phyloP scores from a whole-genome alignment of 148 eudicot genomes.

The Heliamphora exappendiculata region DNA sequence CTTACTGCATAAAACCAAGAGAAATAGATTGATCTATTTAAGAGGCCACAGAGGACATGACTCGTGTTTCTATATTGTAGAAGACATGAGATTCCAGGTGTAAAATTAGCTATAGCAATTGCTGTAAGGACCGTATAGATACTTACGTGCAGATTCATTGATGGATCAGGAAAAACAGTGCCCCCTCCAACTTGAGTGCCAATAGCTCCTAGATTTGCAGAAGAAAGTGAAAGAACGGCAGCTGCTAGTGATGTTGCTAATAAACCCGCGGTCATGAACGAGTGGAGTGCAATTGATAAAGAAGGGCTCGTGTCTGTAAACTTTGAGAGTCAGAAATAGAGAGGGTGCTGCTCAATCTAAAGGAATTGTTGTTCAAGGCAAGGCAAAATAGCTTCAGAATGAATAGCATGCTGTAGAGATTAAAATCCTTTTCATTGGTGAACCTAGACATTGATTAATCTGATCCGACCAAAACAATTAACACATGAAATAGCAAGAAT shows the following conservation, averaged over 20 bases:
- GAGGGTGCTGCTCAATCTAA: background rate
- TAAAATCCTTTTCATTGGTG: background rate
- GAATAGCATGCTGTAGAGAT: background rate
- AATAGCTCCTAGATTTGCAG: constrained; percentile 11
- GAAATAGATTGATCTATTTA: background rate
- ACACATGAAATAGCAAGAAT: background rate
- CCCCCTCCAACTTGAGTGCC: constrained; percentile 2
- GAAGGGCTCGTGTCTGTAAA: constrained; percentile 13
- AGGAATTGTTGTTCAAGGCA: background rate
- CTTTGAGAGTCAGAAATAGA: background rate
- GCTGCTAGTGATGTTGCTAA: constrained; percentile 19
- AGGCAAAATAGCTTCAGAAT: background rate
- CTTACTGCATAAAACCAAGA: background rate
- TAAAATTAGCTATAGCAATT: background rate
- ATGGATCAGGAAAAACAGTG: constrained; percentile 6
- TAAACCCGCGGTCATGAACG: constrained; percentile 15
- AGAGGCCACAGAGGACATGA: background rate
- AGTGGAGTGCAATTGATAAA: constrained; percentile 14
- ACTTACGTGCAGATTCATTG: constrained; percentile 17
- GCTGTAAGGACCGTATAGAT: background rate
- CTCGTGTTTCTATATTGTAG: background rate
- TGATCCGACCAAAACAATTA: background rate
- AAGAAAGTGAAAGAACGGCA: constrained; percentile 13
- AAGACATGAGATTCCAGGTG: background rate
- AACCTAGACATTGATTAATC: background rate